A percentile compares a stretch with the other conserved stretches of the same genome.
These are phyloP conservation scores for Hymenoscyphus infarciens DNA, from an alignment of 2,329 filamentous ascomycete genomes.

Conservation along the genomic window DNA sequence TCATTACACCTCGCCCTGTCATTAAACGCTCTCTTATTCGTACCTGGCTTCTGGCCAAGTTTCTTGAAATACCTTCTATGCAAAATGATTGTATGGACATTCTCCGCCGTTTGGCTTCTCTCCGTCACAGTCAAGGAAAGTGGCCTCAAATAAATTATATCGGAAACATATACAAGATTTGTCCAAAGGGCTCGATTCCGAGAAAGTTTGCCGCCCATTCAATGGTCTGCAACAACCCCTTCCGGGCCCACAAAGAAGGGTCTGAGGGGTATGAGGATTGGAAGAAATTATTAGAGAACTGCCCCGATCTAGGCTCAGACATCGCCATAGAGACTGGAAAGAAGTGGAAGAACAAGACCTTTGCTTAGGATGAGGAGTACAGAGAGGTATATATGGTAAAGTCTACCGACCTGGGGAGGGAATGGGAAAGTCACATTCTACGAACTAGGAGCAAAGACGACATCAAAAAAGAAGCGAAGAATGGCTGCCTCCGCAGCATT, in stretches of 20 bases:
- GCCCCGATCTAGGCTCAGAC: neutral
- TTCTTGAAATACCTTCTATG: neutral
- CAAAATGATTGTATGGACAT: neutral
- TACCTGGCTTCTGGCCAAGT: neutral
- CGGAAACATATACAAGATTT: neutral
- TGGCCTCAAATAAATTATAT: neutral
- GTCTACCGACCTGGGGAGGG: neutral
- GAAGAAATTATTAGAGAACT: neutral
- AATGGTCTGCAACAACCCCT: neutral
- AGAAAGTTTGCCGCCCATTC: neutral
- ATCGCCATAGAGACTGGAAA: neutral
- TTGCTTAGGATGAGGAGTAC: neutral
- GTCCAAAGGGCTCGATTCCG: neutral
- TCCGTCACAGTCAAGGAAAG: neutral
- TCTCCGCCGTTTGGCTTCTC: neutral
- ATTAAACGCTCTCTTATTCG: neutral
- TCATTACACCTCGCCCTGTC: neutral
- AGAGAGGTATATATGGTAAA: neutral
- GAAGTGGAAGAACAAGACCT: neutral
- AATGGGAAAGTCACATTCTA: neutral
- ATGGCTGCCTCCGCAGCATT: neutral
- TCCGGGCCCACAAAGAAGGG: neutral
- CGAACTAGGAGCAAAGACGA: neutral
- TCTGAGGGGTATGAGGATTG: neutral
- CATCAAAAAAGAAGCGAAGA: neutral